Conservation (phyloP, 2,329 filamentous ascomycete genomes). For the Penicillium sp. region DNA sequence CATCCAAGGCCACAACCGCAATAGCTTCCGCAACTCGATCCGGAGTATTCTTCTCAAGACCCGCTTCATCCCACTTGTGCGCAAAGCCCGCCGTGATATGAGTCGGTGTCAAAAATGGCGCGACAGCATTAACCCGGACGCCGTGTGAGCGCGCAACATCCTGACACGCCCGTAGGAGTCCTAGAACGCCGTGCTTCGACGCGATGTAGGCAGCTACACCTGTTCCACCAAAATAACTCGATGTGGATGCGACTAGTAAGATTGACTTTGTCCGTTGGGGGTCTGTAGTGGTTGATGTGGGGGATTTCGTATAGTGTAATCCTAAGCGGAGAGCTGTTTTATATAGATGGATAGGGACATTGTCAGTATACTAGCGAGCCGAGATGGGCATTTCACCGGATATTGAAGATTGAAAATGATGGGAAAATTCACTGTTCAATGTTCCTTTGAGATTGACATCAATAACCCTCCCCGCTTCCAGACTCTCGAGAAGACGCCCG, state of each 20-base stretch:
- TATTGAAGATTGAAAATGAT: neutral
- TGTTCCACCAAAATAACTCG: slow-evolving; percentile 47
- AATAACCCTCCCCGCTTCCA: slow-evolving; percentile 32
- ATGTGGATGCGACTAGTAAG: slow-evolving; percentile 44
- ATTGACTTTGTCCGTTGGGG: slow-evolving; percentile 36
- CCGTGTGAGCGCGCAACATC: slow-evolving; percentile 33
- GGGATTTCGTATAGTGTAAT: slow-evolving; percentile 27
- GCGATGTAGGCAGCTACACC: slow-evolving; percentile 46
- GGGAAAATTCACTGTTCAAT: slow-evolving; percentile 41
- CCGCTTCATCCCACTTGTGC: slow-evolving; percentile 39
- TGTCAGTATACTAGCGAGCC: neutral
- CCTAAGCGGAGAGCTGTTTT: slow-evolving; percentile 32
- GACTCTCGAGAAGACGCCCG: slow-evolving; percentile 21
- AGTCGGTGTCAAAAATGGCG: slow-evolving; percentile 51
- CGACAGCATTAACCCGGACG: slow-evolving; percentile 49
- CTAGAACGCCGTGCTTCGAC: slow-evolving; percentile 47
- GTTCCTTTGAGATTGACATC: slow-evolving; percentile 49
- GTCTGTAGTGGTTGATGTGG: slow-evolving; percentile 9
- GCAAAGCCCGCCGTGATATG: slow-evolving; percentile 45
- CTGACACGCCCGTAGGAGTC: slow-evolving; percentile 43
- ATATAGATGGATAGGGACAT: neutral
- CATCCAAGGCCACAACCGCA: slow-evolving; percentile 39
- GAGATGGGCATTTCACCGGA: neutral
- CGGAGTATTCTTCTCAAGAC: slow-evolving; percentile 45
- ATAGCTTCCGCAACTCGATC: slow-evolving; percentile 47